Base-by-base conservation (phyloP, 2,329 filamentous ascomycete genomes). In the Blastomyces parvus region DNA sequence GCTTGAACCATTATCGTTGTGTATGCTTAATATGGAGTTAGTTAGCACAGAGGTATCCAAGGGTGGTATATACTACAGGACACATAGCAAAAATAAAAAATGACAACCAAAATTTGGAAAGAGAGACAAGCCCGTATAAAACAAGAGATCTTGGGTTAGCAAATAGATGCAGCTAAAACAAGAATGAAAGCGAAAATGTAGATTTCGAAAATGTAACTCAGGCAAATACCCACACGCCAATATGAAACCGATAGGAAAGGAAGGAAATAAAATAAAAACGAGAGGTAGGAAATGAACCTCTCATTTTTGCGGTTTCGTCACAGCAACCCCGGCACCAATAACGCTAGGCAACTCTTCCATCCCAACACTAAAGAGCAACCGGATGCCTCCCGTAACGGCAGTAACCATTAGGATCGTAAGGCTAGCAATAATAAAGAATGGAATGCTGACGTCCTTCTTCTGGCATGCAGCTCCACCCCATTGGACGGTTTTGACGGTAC, bases 241-340 rank as follows among this genome's bases (percentile, higher is more conserved):
- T 48, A 48, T 33, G 33, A 33, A 13, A 53, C 17, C 50, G 9
- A 48, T 59, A 59, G 27, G 4, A 33, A 38, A 19, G 14, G 38
- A 56, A 40, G 5, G 25, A 33, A 33, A 58, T 22, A 52, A 50
- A 27, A 52, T 14, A 17, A 57, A 27, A 44, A 46, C 22, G 50
- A 27, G 27, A 30, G 44, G 13, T 13, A 57, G 0, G 46, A 64
- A 46, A 27, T 22, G 38, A 62, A 62, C 17, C 38, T 40, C 27
- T 17, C 65, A 78, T 66, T 75, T 81, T 69, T 80, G 78, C 63
- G 71, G 68, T 60, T 73, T 91, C 42, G 86, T 82, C 64, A 86
- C 84, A 67, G 88, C 89, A 46, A 99, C 93, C 67, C 94, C 94
- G 58, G 94, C 94, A n/a, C 91, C 91, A 75, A 99, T 92, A 9